These are phyloP conservation scores for Teunomyces barrocoloradensis DNA, from an alignment of 805 yeast species.

Conservation along the genomic window DNA sequence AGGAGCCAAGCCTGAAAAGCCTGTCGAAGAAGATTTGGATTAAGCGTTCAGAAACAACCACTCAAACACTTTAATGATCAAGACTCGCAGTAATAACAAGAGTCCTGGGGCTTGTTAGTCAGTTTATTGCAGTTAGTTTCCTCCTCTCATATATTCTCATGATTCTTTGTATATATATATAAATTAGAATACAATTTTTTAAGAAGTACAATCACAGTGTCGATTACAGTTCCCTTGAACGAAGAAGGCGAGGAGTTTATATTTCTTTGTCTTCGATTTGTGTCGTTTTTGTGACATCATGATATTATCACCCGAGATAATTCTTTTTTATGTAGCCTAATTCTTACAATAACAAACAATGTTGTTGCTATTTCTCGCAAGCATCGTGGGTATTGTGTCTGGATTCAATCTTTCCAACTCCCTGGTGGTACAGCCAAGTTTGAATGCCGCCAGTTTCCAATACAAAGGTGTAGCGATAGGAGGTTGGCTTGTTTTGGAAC, in stretches of 20 bases:
- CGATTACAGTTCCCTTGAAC: no score
- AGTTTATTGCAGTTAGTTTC: conserved; percentile 2
- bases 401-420: background rate
- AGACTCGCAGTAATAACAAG: conserved; percentile 1
- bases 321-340: background rate
- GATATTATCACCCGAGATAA: background rate
- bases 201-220: background rate
- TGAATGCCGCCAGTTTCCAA: conserved; percentile 10
- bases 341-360: background rate
- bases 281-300: background rate
- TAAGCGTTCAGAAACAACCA: conserved; percentile 10
- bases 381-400: background rate
- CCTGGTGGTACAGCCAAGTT: conserved; percentile 3
- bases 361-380: background rate
- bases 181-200: background rate
- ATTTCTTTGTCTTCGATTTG: no score
- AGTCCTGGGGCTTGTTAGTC: conserved; percentile 1
- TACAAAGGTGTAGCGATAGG: conserved; percentile 55
- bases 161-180: conserved; percentile 1
- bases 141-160: conserved; percentile 3
- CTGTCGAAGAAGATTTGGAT: conserved; percentile 35
- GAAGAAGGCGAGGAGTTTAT: no score
- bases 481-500: conserved; percentile 73
- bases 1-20: conserved; percentile 18
- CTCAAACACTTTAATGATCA: background rate